These are phyloP conservation scores for Penstemon newberryi DNA, from an alignment of 257 asterid genomes.

Conservation along the genomic window DNA sequence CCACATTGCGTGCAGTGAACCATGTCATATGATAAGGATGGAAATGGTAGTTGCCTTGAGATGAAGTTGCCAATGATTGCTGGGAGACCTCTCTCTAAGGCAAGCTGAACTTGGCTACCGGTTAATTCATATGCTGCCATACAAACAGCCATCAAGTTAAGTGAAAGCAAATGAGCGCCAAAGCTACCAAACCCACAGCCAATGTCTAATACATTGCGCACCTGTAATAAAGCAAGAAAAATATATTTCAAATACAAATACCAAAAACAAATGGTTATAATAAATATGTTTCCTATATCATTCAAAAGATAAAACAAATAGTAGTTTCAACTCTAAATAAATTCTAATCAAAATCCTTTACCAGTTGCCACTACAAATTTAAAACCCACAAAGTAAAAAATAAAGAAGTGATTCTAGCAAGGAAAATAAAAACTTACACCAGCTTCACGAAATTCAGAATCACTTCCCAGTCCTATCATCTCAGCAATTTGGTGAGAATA, in stretches of 20 bases:
- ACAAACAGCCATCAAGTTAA: slow-evolving; percentile 87
- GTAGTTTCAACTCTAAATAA: slow-evolving; percentile 22
- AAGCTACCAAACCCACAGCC: slow-evolving; percentile 99
- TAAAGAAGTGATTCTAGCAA: neutral
- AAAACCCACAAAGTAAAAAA: slow-evolving; percentile 13
- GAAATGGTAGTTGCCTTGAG: slow-evolving; percentile 86
- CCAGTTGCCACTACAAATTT: neutral
- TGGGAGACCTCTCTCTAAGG: slow-evolving; percentile 99
- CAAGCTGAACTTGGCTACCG: slow-evolving; percentile 97
- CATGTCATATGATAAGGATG: slow-evolving; percentile 94
- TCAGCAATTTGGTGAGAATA: slow-evolving; percentile 92
- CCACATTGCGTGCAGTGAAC: slow-evolving; percentile 97
- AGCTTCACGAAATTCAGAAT: slow-evolving; percentile 68
- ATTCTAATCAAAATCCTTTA: slow-evolving; percentile 6
- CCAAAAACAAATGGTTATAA: slow-evolving; percentile 7
- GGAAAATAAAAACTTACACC: slow-evolving; percentile 64
- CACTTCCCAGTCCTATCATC: slow-evolving; percentile 90
- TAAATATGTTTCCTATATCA: slow-evolving; percentile 5
- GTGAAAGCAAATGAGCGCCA: slow-evolving; percentile 83
- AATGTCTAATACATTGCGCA: slow-evolving; percentile 79
- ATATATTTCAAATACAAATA: slow-evolving; percentile 21
- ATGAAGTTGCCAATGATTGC: slow-evolving; percentile 82
- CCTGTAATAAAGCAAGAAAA: slow-evolving; percentile 49
- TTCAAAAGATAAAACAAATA: neutral
- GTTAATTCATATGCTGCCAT: slow-evolving; percentile 88